These are phyloP conservation scores for Monosporascus sp. DNA, from an alignment of 2,329 filamentous ascomycete species.

Conservation along the genomic window DNA sequence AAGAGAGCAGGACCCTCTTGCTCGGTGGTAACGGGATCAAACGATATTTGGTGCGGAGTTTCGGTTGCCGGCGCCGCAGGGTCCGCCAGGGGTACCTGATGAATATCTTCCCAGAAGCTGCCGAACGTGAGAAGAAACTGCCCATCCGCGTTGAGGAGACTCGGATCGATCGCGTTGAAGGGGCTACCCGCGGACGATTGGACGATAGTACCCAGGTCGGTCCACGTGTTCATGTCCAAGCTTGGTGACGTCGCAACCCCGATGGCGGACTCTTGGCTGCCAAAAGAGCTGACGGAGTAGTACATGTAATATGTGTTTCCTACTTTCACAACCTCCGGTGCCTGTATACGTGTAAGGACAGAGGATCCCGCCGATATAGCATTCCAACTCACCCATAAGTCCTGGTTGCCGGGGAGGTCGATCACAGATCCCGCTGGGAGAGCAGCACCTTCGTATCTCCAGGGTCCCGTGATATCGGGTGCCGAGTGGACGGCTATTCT, in stretches of 20 bases:
- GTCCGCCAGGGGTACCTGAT: slow-evolving; percentile 39
- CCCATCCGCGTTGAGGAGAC: slow-evolving; percentile 39
- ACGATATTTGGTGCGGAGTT: slow-evolving; percentile 44
- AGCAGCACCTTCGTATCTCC: slow-evolving; percentile 34
- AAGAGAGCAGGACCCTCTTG: slow-evolving; percentile 51
- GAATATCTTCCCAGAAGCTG: slow-evolving; percentile 64
- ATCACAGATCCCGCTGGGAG: slow-evolving; percentile 32
- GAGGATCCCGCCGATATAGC: neutral
- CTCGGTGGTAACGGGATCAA: slow-evolving; percentile 42
- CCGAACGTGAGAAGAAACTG: slow-evolving; percentile 55
- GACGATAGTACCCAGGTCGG: slow-evolving; percentile 52
- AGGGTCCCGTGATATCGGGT: slow-evolving; percentile 32
- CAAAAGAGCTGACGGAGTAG: slow-evolving; percentile 60
- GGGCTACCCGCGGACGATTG: slow-evolving; percentile 33
- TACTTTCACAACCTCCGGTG: slow-evolving; percentile 57
- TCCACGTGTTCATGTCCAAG: slow-evolving; percentile 52
- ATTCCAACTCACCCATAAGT: slow-evolving; percentile 33
- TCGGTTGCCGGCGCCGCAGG: slow-evolving; percentile 44
- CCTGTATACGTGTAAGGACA: slow-evolving; percentile 32
- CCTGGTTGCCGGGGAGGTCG: slow-evolving; percentile 26
- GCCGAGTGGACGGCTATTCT: slow-evolving; percentile 35
- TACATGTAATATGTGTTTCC: slow-evolving; percentile 58
- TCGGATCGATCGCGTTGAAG: slow-evolving; percentile 59
- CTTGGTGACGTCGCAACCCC: slow-evolving; percentile 44
- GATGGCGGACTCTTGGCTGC: slow-evolving; percentile 56